Percentiles rank a stretch among this genome's conserved stretches.
These are phyloP conservation scores for Xylariales sp. DNA, from an alignment of 2,329 filamentous ascomycete genomes.

Conservation along the genomic window DNA sequence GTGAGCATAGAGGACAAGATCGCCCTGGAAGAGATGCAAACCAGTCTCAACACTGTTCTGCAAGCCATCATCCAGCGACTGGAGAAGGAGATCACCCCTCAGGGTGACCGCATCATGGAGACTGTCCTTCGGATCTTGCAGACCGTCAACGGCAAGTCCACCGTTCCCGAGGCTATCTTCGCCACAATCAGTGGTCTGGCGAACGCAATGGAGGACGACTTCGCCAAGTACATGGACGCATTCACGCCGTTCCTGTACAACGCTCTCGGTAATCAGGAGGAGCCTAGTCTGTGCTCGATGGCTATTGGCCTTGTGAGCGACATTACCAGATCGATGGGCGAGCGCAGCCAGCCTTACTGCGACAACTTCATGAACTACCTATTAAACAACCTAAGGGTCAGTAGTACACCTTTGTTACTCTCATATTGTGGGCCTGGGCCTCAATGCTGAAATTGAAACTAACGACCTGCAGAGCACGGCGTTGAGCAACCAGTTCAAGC, in stretches of 20 bases:
- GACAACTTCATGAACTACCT: constrained; percentile 98
- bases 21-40: constrained; percentile 96
- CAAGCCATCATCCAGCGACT: constrained; percentile 88
- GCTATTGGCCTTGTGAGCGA: constrained; percentile 97
- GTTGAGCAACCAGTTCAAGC: constrained; percentile 96
- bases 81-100: constrained; percentile 84
- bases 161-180: constrained; percentile 90
- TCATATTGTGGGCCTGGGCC: too few relatives aligned
- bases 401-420: constrained; percentile 25
- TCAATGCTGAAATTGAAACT: not conserved
- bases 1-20: constrained; percentile 96
- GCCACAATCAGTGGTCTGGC: constrained; percentile 88
- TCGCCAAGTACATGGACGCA: constrained; percentile 94
- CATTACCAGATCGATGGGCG: constrained; percentile 85
- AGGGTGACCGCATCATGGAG: constrained; percentile 92
- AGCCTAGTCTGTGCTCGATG: constrained; percentile 90
- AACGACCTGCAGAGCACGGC: constrained; percentile 59
- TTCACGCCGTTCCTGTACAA: constrained; percentile 92
- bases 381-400: constrained; percentile 80
- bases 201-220: constrained; percentile 86
- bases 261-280: constrained; percentile 91
- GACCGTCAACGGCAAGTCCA: constrained; percentile 78
- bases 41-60: constrained; percentile 85
- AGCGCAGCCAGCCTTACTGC: constrained; percentile 90
- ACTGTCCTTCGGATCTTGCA: constrained; percentile 75